Evolutionary conservation across 768 basidiomycete species (phyloP), one percentile per base, ranked within the genome.

Genomic region (Tephrocybe sp.): DNA sequence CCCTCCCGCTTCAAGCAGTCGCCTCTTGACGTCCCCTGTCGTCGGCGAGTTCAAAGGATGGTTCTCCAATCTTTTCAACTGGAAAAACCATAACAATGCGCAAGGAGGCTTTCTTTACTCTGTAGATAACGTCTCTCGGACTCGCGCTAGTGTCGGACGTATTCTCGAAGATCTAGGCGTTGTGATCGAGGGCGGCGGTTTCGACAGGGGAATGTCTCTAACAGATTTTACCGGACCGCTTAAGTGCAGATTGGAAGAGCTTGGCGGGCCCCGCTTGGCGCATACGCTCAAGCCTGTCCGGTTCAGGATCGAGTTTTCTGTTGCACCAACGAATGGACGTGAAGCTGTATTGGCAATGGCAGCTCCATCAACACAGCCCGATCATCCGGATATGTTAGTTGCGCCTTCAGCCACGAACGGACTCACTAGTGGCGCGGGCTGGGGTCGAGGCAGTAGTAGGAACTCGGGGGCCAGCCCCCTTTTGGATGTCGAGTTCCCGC

Each of bases 51-150:
- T 91, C 68, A 89, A 87, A 64, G 89, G 87, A 31, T 97, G 95
- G 95, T 95, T 98, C 69, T 90, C 92, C 17, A 96, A 89, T 58
- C 73, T 98, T 26, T 98, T 98, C 75, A 89, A 85, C 67, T 97
- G 92, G 89, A 93, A 89, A 63, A 74, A 77, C 30, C 80, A 82
- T 48, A 68, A 60, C 68, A 62, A 65, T 69, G 53, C 58, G 12
- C 66, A 65, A 50, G 65, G 61, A 42, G 64, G 72, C 47, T 63
- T 77, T 26, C 61, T 82, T 17, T 86, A 84, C 63, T 89, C 87
- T 4, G 57, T 68, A 13, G 75, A 81, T 49, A 77, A 80, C 51
- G 60, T 83, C 38, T 67, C 68, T 13, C 74, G 77, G 32, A 94
- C 92, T 5, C 80, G 89, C 10, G 65, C 76, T 31, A 83, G 87